Conservation (phyloP, 2,329 filamentous ascomycete species). For the Colletotrichum viniferum region DNA sequence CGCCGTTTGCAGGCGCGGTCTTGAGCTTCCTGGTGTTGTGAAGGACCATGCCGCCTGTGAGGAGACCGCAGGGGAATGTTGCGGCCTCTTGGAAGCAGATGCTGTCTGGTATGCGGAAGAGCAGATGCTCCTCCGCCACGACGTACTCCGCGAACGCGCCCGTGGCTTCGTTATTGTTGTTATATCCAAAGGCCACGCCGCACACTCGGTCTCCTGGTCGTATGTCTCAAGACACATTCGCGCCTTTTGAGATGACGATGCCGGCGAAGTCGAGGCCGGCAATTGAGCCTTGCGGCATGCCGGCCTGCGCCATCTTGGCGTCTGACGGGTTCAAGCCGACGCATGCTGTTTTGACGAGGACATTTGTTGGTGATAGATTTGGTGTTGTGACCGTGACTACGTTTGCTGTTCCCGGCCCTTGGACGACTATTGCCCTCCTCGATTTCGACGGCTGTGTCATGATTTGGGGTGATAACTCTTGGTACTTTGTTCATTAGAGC, state of each 20-base stretch:
- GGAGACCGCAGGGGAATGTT: conserved; percentile 15
- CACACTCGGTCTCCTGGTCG: conserved; percentile 30
- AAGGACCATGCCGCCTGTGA: background rate
- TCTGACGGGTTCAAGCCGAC: conserved; percentile 42
- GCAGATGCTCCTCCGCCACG: conserved; percentile 21
- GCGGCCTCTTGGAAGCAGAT: conserved; percentile 29
- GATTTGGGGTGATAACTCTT: background rate
- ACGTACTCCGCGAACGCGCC: conserved; percentile 36
- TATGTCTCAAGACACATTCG: conserved; percentile 28
- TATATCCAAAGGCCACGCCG: conserved; percentile 27
- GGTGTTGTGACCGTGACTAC: background rate
- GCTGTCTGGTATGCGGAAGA: conserved; percentile 27
- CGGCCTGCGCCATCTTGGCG: conserved; percentile 33
- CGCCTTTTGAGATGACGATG: conserved; percentile 30
- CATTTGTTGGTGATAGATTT: background rate
- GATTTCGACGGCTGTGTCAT: background rate
- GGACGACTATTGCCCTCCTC: background rate
- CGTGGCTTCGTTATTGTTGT: conserved; percentile 18
- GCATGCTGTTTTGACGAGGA: conserved; percentile 28
- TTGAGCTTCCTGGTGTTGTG: conserved; percentile 31
- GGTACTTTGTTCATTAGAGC: fast-evolving
- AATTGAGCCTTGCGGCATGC: conserved; percentile 30
- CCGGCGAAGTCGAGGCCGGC: conserved; percentile 39
- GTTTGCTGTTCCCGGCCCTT: background rate
- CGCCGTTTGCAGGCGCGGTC: conserved; percentile 9